A percentile compares a stretch with the other conserved stretches of the same genome.
These are phyloP conservation scores for Ophiostoma ips DNA, from an alignment of 2,329 filamentous ascomycete genomes.

Conservation along the genomic window DNA sequence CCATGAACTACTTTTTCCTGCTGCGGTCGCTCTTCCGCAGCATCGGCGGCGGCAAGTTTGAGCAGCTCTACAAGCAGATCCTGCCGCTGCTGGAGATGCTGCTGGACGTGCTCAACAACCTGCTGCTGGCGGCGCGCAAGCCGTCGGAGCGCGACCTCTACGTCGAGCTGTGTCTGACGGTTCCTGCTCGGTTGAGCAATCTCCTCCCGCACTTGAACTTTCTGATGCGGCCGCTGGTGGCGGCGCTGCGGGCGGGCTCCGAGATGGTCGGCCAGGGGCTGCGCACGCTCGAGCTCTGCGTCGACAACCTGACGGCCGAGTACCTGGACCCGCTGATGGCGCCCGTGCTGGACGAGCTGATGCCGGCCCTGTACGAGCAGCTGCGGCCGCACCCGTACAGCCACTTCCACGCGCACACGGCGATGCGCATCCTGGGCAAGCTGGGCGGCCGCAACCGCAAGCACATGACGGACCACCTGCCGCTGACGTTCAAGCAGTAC, in stretches of 20 bases:
- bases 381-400: constrained; percentile 87
- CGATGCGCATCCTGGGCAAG: constrained; percentile 93
- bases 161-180: constrained; percentile 90
- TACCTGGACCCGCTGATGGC: constrained; percentile 99
- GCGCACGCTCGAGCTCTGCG: constrained; percentile 85
- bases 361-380: constrained; percentile 95
- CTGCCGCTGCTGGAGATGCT: constrained; percentile 93
- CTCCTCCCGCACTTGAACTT: constrained; percentile 90
- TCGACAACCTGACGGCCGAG: constrained; percentile 94
- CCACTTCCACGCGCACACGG: constrained; percentile 95
- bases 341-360: constrained; percentile 94
- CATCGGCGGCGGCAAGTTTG: constrained; percentile 93
- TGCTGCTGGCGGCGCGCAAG: constrained; percentile 80
- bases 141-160: constrained; percentile 87
- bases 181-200: constrained; percentile 87
- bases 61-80: constrained; percentile 97
- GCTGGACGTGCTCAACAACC: constrained; percentile 88
- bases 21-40: constrained; percentile 86
- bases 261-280: constrained; percentile 92
- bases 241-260: constrained; percentile 78
- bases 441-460: constrained; percentile 90
- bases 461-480: constrained; percentile 80
- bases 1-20: constrained; percentile 96
- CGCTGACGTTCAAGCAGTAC: constrained; percentile 70
- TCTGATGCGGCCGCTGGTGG: constrained; percentile 93